Evolutionary conservation across 2,329 filamentous ascomycete genomes (phyloP), one percentile per base, ranked within the genome.

Genomic region (Bipolaris victoriae): DNA sequence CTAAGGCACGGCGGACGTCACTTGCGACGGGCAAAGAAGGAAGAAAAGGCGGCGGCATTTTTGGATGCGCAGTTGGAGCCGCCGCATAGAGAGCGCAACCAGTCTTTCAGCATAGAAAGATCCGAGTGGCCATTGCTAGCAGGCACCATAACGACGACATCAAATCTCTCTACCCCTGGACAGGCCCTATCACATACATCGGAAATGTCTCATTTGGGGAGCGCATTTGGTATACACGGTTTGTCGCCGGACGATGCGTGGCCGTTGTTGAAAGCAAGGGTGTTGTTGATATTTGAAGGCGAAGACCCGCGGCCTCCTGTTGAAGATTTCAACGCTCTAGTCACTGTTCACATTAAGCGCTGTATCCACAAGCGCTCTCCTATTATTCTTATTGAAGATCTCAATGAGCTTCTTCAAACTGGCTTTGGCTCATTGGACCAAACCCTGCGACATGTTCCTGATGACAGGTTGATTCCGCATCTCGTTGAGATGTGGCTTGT

Each of bases 401-500:
- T 95, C 7, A 83, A 88, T 48, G 90, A 94, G 64, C 81, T 95
- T 3, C 80, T 95, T 2, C 79, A 83, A n/a, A 90, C 90, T 0
- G 95, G 95, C 1, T 99, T 98, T 71, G 83, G 85, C 29, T 92
- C 90, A 1, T 82, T 99, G 2, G 94, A 97, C 65, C 90, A 93
- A 63, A 93, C 91, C 0, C 80, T 98, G 16, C 86, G 88, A 48
- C 86, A 86, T 44, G 88, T 92, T 0, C 84, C 91, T 0, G 94
- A 98, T 70, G 93, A 97, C 59, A 86, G 89, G 33, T 84, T 98
- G n/a, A 92, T 98, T 20, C 91, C 92, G 0, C 88, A 92, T 54
- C 82, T 99, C 0, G 94, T 97, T 2, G 92, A 97, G 72, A 88
- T 97, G 71, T 99, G 95, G 95, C 86, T 96, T 57, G 88, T 95